A percentile compares a stretch with the other conserved stretches of the same genome.
These are phyloP conservation scores for Pachysolen tannophilus DNA, from an alignment of 805 yeast genomes.

Conservation along the genomic window DNA sequence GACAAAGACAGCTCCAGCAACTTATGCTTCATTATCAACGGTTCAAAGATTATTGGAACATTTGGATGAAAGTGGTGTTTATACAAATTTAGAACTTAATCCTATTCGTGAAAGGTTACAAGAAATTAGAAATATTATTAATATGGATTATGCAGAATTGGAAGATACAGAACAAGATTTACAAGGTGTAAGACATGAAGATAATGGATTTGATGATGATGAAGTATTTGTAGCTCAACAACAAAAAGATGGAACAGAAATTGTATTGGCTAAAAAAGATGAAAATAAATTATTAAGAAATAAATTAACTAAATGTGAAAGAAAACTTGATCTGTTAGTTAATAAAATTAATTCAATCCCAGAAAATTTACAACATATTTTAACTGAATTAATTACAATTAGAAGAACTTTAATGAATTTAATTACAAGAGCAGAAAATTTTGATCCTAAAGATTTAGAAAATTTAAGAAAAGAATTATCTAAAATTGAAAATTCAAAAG, in stretches of 20 bases:
- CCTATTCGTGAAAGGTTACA: conserved; percentile 69
- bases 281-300: conserved; percentile 54
- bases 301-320: conserved; percentile 57
- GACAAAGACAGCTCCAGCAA: conserved; percentile 86
- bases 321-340: conserved; percentile 49
- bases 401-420: conserved; percentile 48
- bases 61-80: conserved; percentile 71
- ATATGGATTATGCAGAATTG: conserved; percentile 43
- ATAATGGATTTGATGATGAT: conserved; percentile 14
- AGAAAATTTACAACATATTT: conserved; percentile 37
- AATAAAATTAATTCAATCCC: conserved; percentile 46
- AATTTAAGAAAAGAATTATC: conserved; percentile 29
- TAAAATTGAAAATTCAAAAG: conserved; percentile 40
- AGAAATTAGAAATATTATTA: conserved; percentile 62
- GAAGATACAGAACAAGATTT: conserved; percentile 30
- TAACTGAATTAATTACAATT: conserved; percentile 53
- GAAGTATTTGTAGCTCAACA: too few relatives aligned
- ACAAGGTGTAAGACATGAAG: conserved; percentile 22
- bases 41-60: conserved; percentile 81
- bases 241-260: too few relatives aligned
- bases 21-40: conserved; percentile 82
- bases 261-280: conserved; percentile 30
- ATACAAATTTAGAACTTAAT: conserved; percentile 72
- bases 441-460: conserved; percentile 22
- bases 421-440: conserved; percentile 18